A percentile compares a stretch with the other conserved stretches of the same genome.
Conservation (phyloP, 495 filamentous ascomycete species). For the Astrothelium subdiscretum region DNA sequence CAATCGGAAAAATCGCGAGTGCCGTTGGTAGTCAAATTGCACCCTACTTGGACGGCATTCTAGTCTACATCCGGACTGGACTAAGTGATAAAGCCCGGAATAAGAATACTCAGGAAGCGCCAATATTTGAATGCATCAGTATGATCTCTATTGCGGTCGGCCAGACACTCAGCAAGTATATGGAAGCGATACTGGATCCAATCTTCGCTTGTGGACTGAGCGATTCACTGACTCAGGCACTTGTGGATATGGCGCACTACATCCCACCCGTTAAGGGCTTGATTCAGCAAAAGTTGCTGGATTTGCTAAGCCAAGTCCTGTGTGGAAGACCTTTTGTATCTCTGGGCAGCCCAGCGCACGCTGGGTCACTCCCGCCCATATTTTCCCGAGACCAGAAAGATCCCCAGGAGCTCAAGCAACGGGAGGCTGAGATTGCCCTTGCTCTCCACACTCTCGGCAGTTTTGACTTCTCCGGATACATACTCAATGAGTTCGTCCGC, state of each 20-base stretch:
- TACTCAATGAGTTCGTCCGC: conserved; percentile 94
- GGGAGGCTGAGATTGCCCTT: conserved; percentile 80
- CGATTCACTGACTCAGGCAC: conserved; percentile 80
- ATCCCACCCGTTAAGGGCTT: conserved; percentile 85
- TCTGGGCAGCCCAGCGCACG: conserved; percentile 71
- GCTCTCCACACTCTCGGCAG: conserved; percentile 87
- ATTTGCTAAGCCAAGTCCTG: conserved; percentile 89
- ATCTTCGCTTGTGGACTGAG: conserved; percentile 95
- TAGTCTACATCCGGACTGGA: conserved; percentile 84
- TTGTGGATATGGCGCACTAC: conserved; percentile 97
- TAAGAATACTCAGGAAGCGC: conserved; percentile 65
- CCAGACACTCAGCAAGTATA: conserved; percentile 93
- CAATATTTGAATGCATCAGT: conserved; percentile 96
- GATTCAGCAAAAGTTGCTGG: conserved; percentile 86
- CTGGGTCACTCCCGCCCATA: conserved; percentile 55
- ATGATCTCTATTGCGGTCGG: conserved; percentile 90
- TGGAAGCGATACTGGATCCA: conserved; percentile 88
- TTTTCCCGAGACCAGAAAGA: conserved; percentile 80
- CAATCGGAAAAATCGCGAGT: conserved; percentile 92
- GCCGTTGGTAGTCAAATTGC: conserved; percentile 84
- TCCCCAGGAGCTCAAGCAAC: conserved; percentile 54
- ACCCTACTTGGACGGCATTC: conserved; percentile 88
- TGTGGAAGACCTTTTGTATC: conserved; percentile 86
- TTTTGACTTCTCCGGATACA: conserved; percentile 87
- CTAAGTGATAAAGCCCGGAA: conserved; percentile 73